Evolutionary conservation across 2,329 filamentous ascomycete species (phyloP), one percentile per base, ranked within the genome.

Genomic region (Ascochyta lentis): DNA sequence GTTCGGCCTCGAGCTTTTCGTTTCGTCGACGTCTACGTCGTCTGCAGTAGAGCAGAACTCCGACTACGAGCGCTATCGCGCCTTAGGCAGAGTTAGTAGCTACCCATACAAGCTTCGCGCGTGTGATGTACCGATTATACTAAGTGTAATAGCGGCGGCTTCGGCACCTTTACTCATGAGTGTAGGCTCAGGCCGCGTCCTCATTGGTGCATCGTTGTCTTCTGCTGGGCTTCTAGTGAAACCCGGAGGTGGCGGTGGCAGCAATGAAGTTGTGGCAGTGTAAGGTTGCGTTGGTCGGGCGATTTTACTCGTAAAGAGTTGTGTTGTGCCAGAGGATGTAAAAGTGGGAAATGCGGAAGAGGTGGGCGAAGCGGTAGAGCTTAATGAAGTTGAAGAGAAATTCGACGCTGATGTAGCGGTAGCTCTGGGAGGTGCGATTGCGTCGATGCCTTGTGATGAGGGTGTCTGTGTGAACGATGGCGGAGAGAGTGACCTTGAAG

Each of bases 71-170:
- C 15, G 66, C 66, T 31, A 75, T 10, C 3, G 60, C 66, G 24
- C 71, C 72, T 73, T 45, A 13, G 12, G 7, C 22, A 4, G 27
- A 3, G 22, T 58, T 42, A 57, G 38, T 40, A 19, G 57, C 31
- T 60, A 43, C 8, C 16, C 37, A 1, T 31, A n/a, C 12, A 23
- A 16, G 15, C 3, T 15, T 22, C 13, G 15, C 8, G 19, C n/a
- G 6, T 7, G 1, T 26, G 34, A 63, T 57, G 6, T 45, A 73
- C 71, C 70, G n/a, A 74, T 57, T 19, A 74, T 60, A 16, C 67
- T 63, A 4, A 71, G 42, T 4, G 72, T 68, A 13, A 72, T 70
- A n/a, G 71, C 61, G 24, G 71, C 70, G 16, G 66, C 65, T 56
- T 69, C 67, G 9, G 67, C 71, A 23, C 65, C 66, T 39, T 65